Base-by-base conservation (phyloP, 805 yeast species). In the Cyberlindnera petersonii region DNA sequence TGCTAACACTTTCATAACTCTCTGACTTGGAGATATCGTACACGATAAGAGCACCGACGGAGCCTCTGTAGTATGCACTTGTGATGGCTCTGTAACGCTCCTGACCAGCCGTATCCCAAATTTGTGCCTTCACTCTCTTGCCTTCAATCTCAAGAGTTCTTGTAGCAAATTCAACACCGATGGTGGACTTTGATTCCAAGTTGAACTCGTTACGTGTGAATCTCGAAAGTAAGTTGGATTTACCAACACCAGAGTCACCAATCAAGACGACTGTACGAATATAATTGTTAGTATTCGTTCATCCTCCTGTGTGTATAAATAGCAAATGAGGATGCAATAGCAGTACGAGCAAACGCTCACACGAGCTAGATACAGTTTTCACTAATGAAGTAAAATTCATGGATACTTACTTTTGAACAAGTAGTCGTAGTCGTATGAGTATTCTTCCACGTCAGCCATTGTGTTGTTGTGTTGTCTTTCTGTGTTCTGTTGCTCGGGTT, bases 31-130 rank as follows among this genome's bases (percentile, higher is more conserved):
- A 79, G 56, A 91, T 91, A 67, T 91, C 98, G 65, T 91, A 91
- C 48, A 91, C 95, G 42, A 91, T 83, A 55, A 91, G 73, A 4
- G 98, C 98, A 44, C 98, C 98, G 39, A 89, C 96, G 1, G 98
- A 98, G 29, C 98, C 98, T 60, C 98, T 77, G 64, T 91, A 91
- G 68, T 91, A 91, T 6, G 98, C 98, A 41, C 93, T 81, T 23
- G 98, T 93, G 63, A 91, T 91, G 31, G 98, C 98, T 55, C 98
- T 79, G 71, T 93, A 91, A 63, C 98, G 79, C 65, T 91, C 98
- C 69, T 91, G 98, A 46, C 98, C 98, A 2, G 98, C 98, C 26
- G 98, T 91, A 65, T 91, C 98, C 98, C 98, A 91, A 52, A 88
- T 82, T 65, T 87, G 95, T 4, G 94, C 91, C 62, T 86, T 86